These are phyloP conservation scores for Fonsecaea erecta DNA, from an alignment of 2,329 filamentous ascomycete genomes.

Conservation along the genomic window DNA sequence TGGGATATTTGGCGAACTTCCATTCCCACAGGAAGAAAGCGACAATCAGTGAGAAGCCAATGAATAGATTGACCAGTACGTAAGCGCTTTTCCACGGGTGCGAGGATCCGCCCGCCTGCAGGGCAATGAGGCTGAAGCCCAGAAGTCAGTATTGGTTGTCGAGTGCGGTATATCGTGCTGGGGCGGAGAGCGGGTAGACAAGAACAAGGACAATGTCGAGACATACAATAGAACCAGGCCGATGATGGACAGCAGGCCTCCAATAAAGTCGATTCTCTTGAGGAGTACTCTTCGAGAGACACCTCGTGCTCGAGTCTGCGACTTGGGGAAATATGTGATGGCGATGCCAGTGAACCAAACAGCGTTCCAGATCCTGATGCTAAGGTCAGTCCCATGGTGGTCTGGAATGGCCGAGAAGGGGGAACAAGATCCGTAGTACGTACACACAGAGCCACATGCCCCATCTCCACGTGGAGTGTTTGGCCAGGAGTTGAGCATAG, in stretches of 20 bases:
- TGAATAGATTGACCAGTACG: conserved; percentile 6
- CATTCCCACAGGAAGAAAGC: conserved; percentile 4
- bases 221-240: conserved; percentile 14
- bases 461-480: conserved; percentile 15
- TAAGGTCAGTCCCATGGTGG: not conserved
- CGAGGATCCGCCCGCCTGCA: not conserved
- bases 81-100: conserved; percentile 1
- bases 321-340: conserved; percentile 7
- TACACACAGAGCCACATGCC: conserved; percentile 13
- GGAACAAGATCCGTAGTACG: not conserved
- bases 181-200: too few species aligned
- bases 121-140: not conserved
- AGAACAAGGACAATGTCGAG: too few species aligned
- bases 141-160: not conserved
- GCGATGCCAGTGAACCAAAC: conserved; percentile 4
- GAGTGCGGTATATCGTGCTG: not conserved
- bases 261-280: conserved; percentile 5
- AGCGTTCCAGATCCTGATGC: conserved; percentile 12
- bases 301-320: conserved; percentile 6
- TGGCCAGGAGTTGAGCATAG: conserved; percentile 6
- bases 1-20: conserved; percentile 9
- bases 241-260: conserved; percentile 7
- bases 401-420: not conserved
- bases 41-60: conserved; percentile 3
- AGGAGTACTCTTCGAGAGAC: not conserved